Conservation (phyloP, 164 flowering plant species). For the Amborella trichopoda region DNA sequence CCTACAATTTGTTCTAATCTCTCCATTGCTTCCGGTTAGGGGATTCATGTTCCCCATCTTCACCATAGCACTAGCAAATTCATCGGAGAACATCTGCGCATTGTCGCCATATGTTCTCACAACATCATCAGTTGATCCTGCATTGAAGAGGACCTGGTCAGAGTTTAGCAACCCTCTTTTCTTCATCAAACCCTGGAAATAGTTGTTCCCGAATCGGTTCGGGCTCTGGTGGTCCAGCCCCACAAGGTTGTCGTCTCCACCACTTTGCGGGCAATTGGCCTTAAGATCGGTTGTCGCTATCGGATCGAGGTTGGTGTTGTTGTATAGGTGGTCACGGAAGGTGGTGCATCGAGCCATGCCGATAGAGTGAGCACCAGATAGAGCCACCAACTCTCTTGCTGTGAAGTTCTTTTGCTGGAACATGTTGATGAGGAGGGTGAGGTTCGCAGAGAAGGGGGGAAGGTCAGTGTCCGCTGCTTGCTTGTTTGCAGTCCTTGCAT, state of each 20-base stretch:
- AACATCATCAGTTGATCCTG: constrained; percentile 18
- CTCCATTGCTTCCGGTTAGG: constrained; percentile 13
- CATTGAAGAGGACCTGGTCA: constrained; percentile 24
- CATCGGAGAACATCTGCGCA: constrained; percentile 9
- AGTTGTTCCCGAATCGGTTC: constrained; percentile 20
- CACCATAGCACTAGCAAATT: constrained; percentile 21
- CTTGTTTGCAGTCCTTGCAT: constrained; percentile 19
- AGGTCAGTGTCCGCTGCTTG: constrained; percentile 11
- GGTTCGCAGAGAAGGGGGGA: constrained; percentile 18
- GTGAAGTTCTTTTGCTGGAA: constrained; percentile 20
- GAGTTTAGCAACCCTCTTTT: constrained; percentile 22
- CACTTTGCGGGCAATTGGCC: constrained; percentile 15
- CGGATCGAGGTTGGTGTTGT: constrained; percentile 16
- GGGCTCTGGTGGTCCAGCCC: constrained; percentile 20
- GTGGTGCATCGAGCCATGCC: constrained; percentile 7
- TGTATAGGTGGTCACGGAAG: constrained; percentile 10
- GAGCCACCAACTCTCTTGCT: constrained; percentile 20
- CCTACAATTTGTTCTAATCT: constrained; percentile 19
- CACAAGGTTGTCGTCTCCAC: constrained; percentile 16
- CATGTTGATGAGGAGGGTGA: constrained; percentile 8
- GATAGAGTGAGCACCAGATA: constrained; percentile 19
- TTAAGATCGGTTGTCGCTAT: constrained; percentile 14
- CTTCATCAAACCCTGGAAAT: constrained; percentile 14
- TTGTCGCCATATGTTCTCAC: constrained; percentile 15
- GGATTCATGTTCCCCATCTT: constrained; percentile 19